phyloP scores from a whole-genome alignment of 2,329 filamentous ascomycete species.

The Botrytis pseudocinerea region DNA sequence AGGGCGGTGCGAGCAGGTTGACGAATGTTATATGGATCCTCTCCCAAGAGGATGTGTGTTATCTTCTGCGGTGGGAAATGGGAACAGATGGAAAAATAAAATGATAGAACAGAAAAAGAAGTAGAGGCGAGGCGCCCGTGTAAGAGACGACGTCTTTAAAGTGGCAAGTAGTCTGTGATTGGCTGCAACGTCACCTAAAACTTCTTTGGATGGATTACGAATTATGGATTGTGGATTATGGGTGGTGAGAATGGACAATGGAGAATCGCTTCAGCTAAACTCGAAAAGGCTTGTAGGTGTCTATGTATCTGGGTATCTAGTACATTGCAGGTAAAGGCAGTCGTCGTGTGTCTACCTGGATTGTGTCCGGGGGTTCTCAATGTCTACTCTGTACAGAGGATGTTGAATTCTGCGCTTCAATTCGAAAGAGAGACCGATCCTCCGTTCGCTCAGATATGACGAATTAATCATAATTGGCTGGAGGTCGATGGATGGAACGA shows the following conservation, averaged over 20 bases:
- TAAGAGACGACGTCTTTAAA: neutral
- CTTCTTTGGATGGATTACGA: neutral
- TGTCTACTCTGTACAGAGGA: neutral
- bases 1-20: neutral
- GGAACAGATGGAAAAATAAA: neutral
- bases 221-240: neutral
- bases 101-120: neutral
- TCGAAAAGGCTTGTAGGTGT: conserved; percentile 7
- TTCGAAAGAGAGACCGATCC: neutral
- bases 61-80: neutral
- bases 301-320: neutral
- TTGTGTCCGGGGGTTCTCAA: neutral
- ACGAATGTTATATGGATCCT: neutral
- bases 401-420: neutral
- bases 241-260: no score
- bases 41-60: neutral
- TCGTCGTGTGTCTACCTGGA: neutral
- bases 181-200: neutral
- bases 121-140: neutral
- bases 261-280: neutral
- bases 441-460: neutral
- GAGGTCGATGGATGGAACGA: neutral
- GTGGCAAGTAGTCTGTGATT: conserved; percentile 3
- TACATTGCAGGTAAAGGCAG: neutral
- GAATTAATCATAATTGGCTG: neutral